Evolutionary conservation across 2,329 filamentous ascomycete genomes (phyloP).

Genomic region (Alternaria incomplexa): DNA sequence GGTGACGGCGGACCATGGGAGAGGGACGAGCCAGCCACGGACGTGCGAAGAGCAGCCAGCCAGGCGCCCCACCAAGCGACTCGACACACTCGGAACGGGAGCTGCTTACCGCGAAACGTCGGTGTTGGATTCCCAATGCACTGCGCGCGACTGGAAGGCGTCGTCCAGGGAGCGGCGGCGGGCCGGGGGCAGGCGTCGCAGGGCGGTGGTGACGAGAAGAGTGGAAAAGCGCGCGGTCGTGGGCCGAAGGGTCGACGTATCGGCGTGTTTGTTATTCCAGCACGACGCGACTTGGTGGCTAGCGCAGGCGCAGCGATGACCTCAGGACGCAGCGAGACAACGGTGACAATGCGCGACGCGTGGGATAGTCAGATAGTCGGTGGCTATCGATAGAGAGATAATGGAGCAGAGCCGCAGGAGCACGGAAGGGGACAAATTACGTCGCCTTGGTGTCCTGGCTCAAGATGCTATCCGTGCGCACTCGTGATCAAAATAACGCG

Average conservation of each 20-base stretch:
- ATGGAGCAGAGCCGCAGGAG: constrained; percentile 24
- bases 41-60: background rate
- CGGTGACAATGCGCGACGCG: constrained; percentile 12
- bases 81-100: constrained; percentile 15
- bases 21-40: constrained; percentile 5
- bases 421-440: constrained; percentile 21
- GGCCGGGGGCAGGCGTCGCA: constrained; percentile 4
- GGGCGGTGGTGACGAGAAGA: background rate
- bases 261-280: constrained; percentile 19
- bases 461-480: constrained; percentile 15
- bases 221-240: constrained; percentile 2
- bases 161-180: constrained; percentile 1
- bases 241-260: constrained; percentile 11
- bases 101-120: constrained; percentile 20
- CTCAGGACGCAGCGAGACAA: background rate
- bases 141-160: constrained; percentile 1
- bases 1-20: constrained; percentile 10
- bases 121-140: constrained; percentile 4
- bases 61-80: constrained; percentile 18
- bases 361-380: constrained; percentile 7
- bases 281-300: constrained; percentile 19
- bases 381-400: constrained; percentile 23
- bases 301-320: constrained; percentile 11
- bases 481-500: constrained; percentile 6
- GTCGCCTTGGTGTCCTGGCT: constrained; percentile 6